Conservation (phyloP, 371 early-diverging fungal species). For the Rhizopus stolonifer region DNA sequence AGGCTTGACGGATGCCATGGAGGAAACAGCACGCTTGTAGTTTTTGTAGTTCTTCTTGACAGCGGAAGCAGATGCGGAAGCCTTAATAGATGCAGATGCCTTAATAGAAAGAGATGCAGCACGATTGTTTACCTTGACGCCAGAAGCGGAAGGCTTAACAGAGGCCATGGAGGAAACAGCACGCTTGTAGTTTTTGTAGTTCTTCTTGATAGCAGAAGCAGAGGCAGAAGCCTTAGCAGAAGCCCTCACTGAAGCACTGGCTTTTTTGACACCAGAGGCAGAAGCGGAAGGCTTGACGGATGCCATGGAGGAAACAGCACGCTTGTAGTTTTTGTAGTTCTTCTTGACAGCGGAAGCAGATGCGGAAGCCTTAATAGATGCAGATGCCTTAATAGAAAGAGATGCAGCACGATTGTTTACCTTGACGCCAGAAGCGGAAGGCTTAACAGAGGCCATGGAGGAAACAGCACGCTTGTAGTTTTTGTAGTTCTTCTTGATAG, state of each 20-base stretch:
- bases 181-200: neutral
- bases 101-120: neutral
- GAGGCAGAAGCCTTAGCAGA: conserved; percentile 5
- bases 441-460: neutral
- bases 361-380: neutral
- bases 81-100: neutral
- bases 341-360: neutral
- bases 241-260: neutral
- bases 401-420: neutral
- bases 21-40: neutral
- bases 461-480: neutral
- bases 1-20: neutral
- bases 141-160: neutral
- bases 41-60: too few species aligned
- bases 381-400: neutral
- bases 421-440: too few species aligned
- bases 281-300: neutral
- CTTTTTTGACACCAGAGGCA: neutral
- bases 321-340: too few species aligned
- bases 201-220: neutral
- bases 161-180: neutral
- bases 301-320: neutral
- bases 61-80: neutral
- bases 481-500: neutral
- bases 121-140: too few species aligned